Conservation (phyloP, 768 basidiomycete genomes). For the Auriculariales sp. region DNA sequence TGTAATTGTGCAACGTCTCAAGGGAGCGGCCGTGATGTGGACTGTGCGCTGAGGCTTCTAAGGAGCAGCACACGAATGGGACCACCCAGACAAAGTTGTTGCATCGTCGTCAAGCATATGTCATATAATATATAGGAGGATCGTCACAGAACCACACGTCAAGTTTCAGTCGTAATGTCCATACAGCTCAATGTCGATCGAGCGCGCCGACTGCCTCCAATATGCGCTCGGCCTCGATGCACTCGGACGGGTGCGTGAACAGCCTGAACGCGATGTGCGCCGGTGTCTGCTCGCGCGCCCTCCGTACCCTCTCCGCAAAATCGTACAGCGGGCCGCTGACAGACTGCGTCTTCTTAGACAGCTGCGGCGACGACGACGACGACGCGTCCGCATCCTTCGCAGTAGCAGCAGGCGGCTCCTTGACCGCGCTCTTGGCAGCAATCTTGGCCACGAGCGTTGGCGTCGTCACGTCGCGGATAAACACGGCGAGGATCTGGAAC, state of each 20-base stretch:
- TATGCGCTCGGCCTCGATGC: conserved; percentile 32
- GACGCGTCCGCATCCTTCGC: not conserved
- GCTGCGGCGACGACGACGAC: not conserved
- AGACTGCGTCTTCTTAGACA: not conserved
- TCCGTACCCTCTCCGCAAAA: conserved; percentile 49
- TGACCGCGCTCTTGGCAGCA: not conserved
- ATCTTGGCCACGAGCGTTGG: not conserved
- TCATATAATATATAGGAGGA: too few species aligned
- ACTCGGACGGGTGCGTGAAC: conserved; percentile 56
- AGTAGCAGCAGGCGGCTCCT: not conserved
- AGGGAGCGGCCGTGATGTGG: too few species aligned
- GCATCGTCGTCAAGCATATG: too few species aligned
- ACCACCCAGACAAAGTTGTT: too few species aligned
- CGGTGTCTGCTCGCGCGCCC: conserved; percentile 45
- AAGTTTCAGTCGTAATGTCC: not conserved
- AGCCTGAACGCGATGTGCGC: conserved; percentile 42
- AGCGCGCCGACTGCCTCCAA: too few species aligned
- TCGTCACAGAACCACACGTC: not conserved
- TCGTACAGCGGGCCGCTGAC: conserved; percentile 23
- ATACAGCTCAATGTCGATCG: too few species aligned
- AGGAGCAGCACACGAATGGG: too few species aligned
- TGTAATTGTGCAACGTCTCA: too few species aligned
- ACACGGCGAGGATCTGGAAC: conserved; percentile 58
- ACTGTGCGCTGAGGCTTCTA: too few species aligned
- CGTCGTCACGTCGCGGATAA: conserved; percentile 61